Evolutionary conservation across 257 asterid genomes (phyloP).

Genomic region (Solanum chilense): DNA sequence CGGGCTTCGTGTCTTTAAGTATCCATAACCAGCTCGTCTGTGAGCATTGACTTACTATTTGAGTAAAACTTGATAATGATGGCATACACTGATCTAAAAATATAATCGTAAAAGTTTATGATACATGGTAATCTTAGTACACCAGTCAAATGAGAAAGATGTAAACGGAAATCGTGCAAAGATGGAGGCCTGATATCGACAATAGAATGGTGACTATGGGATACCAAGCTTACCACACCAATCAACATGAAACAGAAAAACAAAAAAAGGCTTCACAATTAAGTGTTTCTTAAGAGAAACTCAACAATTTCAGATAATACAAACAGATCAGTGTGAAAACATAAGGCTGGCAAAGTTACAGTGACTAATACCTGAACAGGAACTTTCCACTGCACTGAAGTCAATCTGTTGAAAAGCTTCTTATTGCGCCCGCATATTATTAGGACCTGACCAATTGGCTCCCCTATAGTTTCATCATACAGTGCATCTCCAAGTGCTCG

Average conservation of each 20-base stretch:
- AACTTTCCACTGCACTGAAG: conserved; percentile 70
- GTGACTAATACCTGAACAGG: conserved; percentile 36
- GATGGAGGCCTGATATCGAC: background rate
- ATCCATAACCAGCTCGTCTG: background rate
- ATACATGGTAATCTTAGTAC: background rate
- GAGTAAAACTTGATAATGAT: background rate
- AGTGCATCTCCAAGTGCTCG: conserved; percentile 79
- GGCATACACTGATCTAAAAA: background rate
- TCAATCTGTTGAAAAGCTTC: conserved; percentile 65
- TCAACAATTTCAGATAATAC: background rate
- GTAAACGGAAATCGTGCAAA: background rate
- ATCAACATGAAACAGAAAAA: background rate
- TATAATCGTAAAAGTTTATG: background rate
- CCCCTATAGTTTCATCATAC: conserved; percentile 58
- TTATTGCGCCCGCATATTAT: conserved; percentile 89
- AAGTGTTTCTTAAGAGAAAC: background rate
- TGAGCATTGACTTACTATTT: background rate
- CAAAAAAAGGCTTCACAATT: background rate
- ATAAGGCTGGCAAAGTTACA: background rate
- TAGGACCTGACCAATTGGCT: conserved; percentile 80
- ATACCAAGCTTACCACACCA: background rate
- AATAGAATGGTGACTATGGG: background rate
- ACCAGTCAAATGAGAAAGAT: background rate
- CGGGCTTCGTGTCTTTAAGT: background rate
- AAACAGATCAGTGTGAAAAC: background rate